Evolutionary conservation across 2,329 filamentous ascomycete genomes (phyloP).

Genomic region (Cladophialophora yegresii): DNA sequence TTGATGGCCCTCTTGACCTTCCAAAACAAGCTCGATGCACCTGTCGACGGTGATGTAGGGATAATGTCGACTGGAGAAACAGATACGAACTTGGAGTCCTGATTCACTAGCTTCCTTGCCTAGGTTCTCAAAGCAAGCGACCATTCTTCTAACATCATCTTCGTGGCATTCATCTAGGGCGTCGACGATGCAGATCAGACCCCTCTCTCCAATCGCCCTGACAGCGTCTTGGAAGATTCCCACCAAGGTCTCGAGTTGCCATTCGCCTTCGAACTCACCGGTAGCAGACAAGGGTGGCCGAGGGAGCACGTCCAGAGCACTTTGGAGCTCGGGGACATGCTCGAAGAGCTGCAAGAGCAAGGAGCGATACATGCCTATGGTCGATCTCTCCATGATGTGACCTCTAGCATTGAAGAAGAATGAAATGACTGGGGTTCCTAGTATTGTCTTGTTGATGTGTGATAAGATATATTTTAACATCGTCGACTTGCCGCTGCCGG

Average conservation of each 20-base stretch:
- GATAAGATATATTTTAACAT: constrained; percentile 48
- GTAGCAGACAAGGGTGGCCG: neutral
- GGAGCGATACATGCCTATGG: constrained; percentile 55
- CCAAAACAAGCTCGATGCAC: constrained; percentile 40
- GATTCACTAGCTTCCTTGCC: constrained; percentile 26
- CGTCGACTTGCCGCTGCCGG: constrained; percentile 49
- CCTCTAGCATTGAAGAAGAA: constrained; percentile 55
- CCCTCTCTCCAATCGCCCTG: constrained; percentile 34
- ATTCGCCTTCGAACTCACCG: constrained; percentile 16
- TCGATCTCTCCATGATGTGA: constrained; percentile 48
- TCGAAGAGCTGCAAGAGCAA: constrained; percentile 52
- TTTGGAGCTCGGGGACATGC: constrained; percentile 41
- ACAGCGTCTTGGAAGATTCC: constrained; percentile 38
- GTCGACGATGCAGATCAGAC: constrained; percentile 41
- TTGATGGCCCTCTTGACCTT: constrained; percentile 42
- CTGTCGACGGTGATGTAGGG: constrained; percentile 44
- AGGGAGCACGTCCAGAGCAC: constrained; percentile 34
- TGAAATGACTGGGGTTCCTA: constrained; percentile 36
- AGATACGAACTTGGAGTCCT: constrained; percentile 38
- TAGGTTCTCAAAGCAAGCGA: constrained; percentile 43
- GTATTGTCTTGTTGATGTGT: constrained; percentile 26
- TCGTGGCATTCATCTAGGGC: constrained; percentile 36
- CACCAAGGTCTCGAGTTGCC: constrained; percentile 38
- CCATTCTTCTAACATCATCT: constrained; percentile 43
- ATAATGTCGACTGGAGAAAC: constrained; percentile 51